Evolutionary conservation across 2,329 filamentous ascomycete species (phyloP).

Genomic region (Teratosphaeriaceae sp.): DNA sequence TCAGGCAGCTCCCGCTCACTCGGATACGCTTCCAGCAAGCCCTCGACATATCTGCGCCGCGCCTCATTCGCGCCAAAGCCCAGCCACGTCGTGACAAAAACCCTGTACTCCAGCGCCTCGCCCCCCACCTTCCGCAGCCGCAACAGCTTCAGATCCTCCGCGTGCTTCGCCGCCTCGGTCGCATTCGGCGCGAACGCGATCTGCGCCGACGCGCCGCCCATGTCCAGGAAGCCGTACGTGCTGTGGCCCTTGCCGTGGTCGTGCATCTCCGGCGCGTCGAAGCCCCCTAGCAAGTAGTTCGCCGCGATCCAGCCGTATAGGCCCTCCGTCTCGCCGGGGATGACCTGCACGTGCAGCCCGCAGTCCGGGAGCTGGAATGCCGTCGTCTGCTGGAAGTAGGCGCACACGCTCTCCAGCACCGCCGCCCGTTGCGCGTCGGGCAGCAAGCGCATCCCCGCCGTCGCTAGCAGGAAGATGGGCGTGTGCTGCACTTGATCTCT

Average conservation of each 20-base stretch:
- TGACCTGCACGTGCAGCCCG: conserved; percentile 82
- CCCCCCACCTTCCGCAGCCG: conserved; percentile 81
- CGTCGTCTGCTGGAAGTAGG: conserved; percentile 70
- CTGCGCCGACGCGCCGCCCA: conserved; percentile 96
- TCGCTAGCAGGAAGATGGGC: conserved; percentile 90
- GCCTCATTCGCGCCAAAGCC: conserved; percentile 97
- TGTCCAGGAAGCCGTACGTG: conserved; percentile 96
- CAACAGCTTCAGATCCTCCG: conserved; percentile 79
- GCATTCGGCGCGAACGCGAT: conserved; percentile 95
- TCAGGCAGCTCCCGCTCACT: conserved; percentile 74
- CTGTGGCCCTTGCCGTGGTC: conserved; percentile 80
- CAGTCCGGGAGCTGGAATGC: conserved; percentile 87
- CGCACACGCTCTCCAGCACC: conserved; percentile 72
- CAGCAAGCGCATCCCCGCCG: conserved; percentile 87
- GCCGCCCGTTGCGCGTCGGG: conserved; percentile 64
- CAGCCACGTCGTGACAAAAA: conserved; percentile 95
- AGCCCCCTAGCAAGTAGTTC: conserved; percentile 89
- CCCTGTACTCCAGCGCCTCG: conserved; percentile 67
- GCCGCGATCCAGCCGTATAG: conserved; percentile 96
- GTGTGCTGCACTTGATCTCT: conserved; percentile 70
- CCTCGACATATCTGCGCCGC: conserved; percentile 73
- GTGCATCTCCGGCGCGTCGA: conserved; percentile 69
- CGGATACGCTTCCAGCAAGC: conserved; percentile 60
- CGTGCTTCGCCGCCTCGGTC: conserved; percentile 84
- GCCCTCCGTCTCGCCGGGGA: conserved; percentile 90